Evolutionary conservation across 345 rosid genomes (phyloP), one percentile per base, ranked within the genome.

Genomic region (Syzygium aqueum): DNA sequence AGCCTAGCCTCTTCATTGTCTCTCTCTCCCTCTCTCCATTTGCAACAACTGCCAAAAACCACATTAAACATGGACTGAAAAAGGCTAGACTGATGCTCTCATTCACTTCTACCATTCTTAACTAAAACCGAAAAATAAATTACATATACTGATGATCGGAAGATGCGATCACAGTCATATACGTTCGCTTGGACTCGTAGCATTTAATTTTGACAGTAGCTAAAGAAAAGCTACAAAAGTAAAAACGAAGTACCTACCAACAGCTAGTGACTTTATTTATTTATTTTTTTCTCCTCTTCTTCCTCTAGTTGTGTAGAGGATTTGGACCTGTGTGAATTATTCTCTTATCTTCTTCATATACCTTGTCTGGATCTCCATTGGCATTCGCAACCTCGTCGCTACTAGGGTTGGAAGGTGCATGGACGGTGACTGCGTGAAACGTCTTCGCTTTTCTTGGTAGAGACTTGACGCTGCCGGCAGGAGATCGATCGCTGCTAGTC

Each of bases 301-400:
- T 33, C 87, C 56, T 49, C 86, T 89, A 96, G 95, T 96, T 96
- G 91, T 96, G 98, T 86, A 96, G 98, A 88, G 98, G 98, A 91
- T 96, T 96, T 33, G 99, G 99, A 89, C 99, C 99, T 53, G 99
- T 95, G 89, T 95, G 96, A 89, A 96, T 92, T 88, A 92, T 86
- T 89, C 99, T 95, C 94, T 95, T 94, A 83, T 95, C 95, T 25
- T 96, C 97, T 92, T 87, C 95, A 88, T 95, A 93, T 53, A 93
- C 51, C 13, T 30, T 61, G 87, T 85, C 92, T 30, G 90, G 93
- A 90, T 91, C 91, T 52, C 89, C 92, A 89, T 89, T 91, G 84
- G 33, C 85, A 85, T 86, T 88, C 51, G 49, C 46, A 51, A 8
- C 65, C 49, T 52, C 5, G 37, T 5, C 63, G 40, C 43, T 27